Conservation (phyloP, 1,284 basidiomycete species). For the Phaffia rhodozyma region DNA sequence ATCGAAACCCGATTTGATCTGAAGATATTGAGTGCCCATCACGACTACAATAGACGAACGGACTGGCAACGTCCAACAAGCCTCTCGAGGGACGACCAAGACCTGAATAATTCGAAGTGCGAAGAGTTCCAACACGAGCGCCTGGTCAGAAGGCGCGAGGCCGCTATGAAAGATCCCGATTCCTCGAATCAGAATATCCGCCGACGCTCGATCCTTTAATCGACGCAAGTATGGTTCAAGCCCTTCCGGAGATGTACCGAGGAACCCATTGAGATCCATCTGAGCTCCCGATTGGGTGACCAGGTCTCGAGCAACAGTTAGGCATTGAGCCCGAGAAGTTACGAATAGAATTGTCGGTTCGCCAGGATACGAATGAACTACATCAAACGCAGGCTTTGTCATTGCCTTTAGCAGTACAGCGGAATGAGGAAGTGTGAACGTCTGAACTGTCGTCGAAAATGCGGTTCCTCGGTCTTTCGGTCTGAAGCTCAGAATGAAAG, state of each 20-base stretch:
- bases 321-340: conserved; percentile 70
- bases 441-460: conserved; percentile 54
- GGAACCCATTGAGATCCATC: conserved; percentile 59
- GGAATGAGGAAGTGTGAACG: conserved; percentile 80
- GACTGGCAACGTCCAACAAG: conserved; percentile 75
- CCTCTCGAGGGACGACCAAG: conserved; percentile 67
- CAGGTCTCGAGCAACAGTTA: conserved; percentile 65
- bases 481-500: conserved; percentile 62
- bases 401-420: conserved; percentile 79
- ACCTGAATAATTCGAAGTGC: conserved; percentile 69
- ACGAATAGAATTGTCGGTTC: conserved; percentile 74
- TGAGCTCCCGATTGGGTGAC: conserved; percentile 77
- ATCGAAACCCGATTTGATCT: conserved; percentile 34
- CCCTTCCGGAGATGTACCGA: conserved; percentile 47
- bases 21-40: conserved; percentile 82
- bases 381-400: conserved; percentile 73
- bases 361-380: conserved; percentile 41
- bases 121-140: conserved; percentile 69
- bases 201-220: conserved; percentile 54
- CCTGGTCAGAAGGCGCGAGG: conserved; percentile 57
- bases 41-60: conserved; percentile 69
- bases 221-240: conserved; percentile 51
- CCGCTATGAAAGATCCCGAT: conserved; percentile 78
- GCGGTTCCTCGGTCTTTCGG: conserved; percentile 74
- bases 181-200: conserved; percentile 72